Conservation (phyloP, 1,284 basidiomycete genomes). For the Pseudomicrostroma phylloplanum region DNA sequence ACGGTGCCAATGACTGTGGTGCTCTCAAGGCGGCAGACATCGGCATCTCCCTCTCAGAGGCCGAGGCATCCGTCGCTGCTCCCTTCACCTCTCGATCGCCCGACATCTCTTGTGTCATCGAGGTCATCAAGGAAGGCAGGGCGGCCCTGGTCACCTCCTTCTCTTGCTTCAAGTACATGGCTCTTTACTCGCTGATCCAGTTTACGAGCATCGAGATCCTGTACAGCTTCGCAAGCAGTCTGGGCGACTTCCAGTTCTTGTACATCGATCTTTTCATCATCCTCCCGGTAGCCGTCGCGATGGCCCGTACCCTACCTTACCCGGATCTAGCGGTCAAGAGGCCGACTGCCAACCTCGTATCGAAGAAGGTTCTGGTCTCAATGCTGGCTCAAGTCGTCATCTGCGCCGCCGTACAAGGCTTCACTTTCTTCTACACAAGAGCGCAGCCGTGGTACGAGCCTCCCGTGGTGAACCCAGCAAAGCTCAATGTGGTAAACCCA, state of each 20-base stretch:
- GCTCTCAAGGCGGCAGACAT: constrained; percentile 98
- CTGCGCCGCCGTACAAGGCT: constrained; percentile 74
- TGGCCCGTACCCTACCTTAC: constrained; percentile 90
- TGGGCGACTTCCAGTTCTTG: constrained; percentile 94
- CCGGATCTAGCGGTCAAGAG: constrained; percentile 67
- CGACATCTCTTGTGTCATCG: constrained; percentile 91
- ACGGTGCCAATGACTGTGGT: constrained; percentile 97
- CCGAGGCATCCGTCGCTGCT: constrained; percentile 97
- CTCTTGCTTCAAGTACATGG: constrained; percentile 95
- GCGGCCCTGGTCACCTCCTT: constrained; percentile 95
- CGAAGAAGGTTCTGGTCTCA: constrained; percentile 87
- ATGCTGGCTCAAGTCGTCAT: constrained; percentile 88
- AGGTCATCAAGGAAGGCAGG: constrained; percentile 82
- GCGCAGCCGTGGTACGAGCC: constrained; percentile 72
- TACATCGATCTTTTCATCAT: constrained; percentile 98
- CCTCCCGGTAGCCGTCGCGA: constrained; percentile 85
- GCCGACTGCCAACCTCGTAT: constrained; percentile 92
- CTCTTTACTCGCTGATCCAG: constrained; percentile 56
- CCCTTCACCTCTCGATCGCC: constrained; percentile 91
- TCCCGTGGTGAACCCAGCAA: constrained; percentile 62
- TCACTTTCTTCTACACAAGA: constrained; percentile 83
- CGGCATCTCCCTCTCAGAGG: constrained; percentile 91
- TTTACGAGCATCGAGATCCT: constrained; percentile 72
- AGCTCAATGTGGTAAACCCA: constrained; percentile 81
- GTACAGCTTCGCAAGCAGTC: constrained; percentile 90